Percentiles rank a stretch among this genome's conserved stretches.
Conservation (phyloP, 2,329 filamentous ascomycete species). For the Cytospora leucostoma region DNA sequence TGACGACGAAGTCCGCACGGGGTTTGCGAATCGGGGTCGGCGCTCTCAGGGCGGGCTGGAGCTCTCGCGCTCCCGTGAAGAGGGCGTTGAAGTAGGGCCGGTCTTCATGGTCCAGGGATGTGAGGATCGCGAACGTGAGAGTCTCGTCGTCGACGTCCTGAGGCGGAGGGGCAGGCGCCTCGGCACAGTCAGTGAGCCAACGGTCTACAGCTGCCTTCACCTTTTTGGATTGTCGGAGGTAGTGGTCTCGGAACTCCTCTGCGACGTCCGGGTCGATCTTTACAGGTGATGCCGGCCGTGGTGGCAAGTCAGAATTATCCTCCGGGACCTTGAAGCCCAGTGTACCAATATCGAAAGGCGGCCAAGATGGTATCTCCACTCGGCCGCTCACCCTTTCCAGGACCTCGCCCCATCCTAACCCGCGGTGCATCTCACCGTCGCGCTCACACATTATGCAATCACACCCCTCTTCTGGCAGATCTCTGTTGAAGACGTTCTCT, state of each 20-base stretch:
- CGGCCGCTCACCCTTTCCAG: slow-evolving; percentile 89
- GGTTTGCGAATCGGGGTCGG: slow-evolving; percentile 68
- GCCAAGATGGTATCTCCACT: slow-evolving; percentile 83
- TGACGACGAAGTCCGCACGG: slow-evolving; percentile 72
- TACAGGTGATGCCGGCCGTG: slow-evolving; percentile 60
- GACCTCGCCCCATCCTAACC: slow-evolving; percentile 93
- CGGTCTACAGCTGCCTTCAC: slow-evolving; percentile 87
- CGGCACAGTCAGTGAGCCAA: slow-evolving; percentile 82
- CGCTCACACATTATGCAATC: slow-evolving; percentile 79
- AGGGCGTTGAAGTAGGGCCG: slow-evolving; percentile 82
- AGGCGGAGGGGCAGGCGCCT: slow-evolving; percentile 71
- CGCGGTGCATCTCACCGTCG: slow-evolving; percentile 62
- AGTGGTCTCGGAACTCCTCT: slow-evolving; percentile 90
- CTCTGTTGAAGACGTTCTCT: slow-evolving; percentile 90
- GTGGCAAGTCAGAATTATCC: slow-evolving; percentile 62
- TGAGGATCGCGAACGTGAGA: slow-evolving; percentile 88
- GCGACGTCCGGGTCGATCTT: slow-evolving; percentile 92
- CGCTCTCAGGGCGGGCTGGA: slow-evolving; percentile 60
- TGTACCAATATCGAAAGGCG: slow-evolving; percentile 75
- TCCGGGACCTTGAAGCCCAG: slow-evolving; percentile 62
- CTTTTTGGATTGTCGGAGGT: slow-evolving; percentile 88
- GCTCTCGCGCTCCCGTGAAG: slow-evolving; percentile 60
- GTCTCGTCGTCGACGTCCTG: slow-evolving; percentile 95
- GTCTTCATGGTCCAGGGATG: slow-evolving; percentile 75
- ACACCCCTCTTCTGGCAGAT: slow-evolving; percentile 86